Base-by-base conservation (phyloP, 2,329 filamentous ascomycete species). In the Leptosphaerulina australis region DNA sequence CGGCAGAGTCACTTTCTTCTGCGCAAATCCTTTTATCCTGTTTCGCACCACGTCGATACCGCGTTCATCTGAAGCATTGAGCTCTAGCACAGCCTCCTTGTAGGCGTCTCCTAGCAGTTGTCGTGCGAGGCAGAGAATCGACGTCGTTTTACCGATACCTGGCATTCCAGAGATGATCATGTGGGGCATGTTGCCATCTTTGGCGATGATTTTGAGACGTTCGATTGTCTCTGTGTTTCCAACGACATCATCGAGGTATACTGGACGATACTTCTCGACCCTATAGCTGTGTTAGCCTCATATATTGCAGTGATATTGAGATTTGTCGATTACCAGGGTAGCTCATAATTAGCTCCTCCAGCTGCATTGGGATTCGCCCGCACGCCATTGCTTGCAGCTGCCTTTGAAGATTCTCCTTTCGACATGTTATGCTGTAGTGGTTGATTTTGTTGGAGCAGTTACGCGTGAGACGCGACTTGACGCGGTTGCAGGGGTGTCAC, bases 161-260 rank as follows among this genome's bases (percentile, higher is more conserved):
- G 94, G 94, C 91, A 96, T 97, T 53, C 94, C 94, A n/a, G 91
- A 96, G 67, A 99, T 97, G 75, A 99, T 97, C 68, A 99, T 85
- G 76, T 99, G 94, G 2, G 94, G 94, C 92, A 99, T 97, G 76
- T 99, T 99, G 64, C 94, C 94, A 77, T 97, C 94, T 74, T 92
- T 94, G 36, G 94, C 92, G 64, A 99, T 97, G 67, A 99, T 97
- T 72, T 97, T 97, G 65, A 99, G 80, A 46, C 94, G 88, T 74
- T 97, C 93, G 65, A 99, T 91, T 1, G 94, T 99, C 73, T 99
- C 94, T 15, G 90, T 96, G 75, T 99, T 99, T 68, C 94, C 94
- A 45, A 99, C 94, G 44, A 99, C 87, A 77, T 99, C 93, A 76
- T 97, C 91, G 22, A 99, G 85, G 75, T 95, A 95, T 44, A 96